Base-by-base conservation (phyloP, 2,329 filamentous ascomycete species). In the Colletotrichum truncatum region DNA sequence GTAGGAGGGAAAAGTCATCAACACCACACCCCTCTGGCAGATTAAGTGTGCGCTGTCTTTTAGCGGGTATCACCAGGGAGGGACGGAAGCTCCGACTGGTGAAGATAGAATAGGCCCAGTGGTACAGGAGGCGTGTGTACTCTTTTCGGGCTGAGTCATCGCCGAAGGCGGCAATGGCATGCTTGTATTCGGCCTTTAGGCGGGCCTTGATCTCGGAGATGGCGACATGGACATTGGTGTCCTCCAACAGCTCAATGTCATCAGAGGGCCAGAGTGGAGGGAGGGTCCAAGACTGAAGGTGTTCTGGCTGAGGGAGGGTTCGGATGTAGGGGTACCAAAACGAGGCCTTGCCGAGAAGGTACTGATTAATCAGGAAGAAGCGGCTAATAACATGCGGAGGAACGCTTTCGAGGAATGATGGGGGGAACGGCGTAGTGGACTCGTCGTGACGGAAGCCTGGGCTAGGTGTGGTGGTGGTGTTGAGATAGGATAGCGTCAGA, bases 291-390 rank as follows among this genome's bases (percentile, higher is more conserved):
- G 76, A 72, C 5, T 77, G 72, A 4, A 77, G 70, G 2, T 87
- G 78, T 9, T 84, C 81, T 0, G 89, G 89, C 64, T 88, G 86
- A 1, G 91, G 91, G 0, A 94, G 81, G 0, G 86, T 85, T 9
- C 78, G 77, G 68, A 93, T 86, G 75, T 94, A 94, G 1, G 88
- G 84, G 73, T 80, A 83, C 91, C 91, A 94, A 69, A 86, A 87
- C 0, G 91, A 91, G 2, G 82, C 72, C 2, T 76, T 59, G 1
- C 85, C 86, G 2, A 84, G 76, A 30, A 93, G 80, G 72, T 88
- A 89, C 73, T 94, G 87, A 66, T 89, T 87, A 73, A 92, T 83
- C 6, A 94, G 81, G 68, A 92, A 90, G 76, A 93, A 91, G 4
- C 89, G 85, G 8, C 87, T 85, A 51, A 89, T 77, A 61, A 91